Conservation (phyloP, 2,329 filamentous ascomycete species). For the Calonectria fujianensis region DNA sequence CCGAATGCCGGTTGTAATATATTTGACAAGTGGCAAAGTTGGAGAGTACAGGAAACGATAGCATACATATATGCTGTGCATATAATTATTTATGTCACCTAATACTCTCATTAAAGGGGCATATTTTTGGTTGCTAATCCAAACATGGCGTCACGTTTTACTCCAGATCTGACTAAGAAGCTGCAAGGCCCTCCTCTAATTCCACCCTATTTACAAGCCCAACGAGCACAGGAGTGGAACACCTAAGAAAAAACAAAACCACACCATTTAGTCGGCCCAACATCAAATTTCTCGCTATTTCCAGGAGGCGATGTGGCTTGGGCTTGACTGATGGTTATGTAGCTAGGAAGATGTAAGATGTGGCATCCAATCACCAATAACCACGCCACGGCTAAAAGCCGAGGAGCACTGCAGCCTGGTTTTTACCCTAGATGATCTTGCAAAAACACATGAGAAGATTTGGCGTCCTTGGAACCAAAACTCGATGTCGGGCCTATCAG, state of each 20-base stretch:
- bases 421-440: background rate
- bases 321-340: background rate
- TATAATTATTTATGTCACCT: background rate
- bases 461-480: no score
- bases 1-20: background rate
- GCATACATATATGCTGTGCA: background rate
- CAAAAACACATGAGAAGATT: background rate
- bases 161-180: rapidly evolving
- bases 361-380: background rate
- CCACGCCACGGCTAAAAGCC: background rate
- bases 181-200: background rate
- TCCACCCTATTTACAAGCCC: background rate
- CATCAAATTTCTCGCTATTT: background rate
- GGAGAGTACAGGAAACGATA: no score
- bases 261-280: no score
- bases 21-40: background rate
- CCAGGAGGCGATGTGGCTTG: background rate
- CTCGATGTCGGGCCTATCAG: no score
- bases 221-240: background rate
- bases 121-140: background rate
- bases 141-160: background rate
- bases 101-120: background rate
- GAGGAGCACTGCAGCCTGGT: background rate
- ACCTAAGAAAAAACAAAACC: background rate
- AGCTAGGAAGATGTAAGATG: background rate